Conservation (phyloP, 1,284 basidiomycete genomes). For the Jaminaea rosea region DNA sequence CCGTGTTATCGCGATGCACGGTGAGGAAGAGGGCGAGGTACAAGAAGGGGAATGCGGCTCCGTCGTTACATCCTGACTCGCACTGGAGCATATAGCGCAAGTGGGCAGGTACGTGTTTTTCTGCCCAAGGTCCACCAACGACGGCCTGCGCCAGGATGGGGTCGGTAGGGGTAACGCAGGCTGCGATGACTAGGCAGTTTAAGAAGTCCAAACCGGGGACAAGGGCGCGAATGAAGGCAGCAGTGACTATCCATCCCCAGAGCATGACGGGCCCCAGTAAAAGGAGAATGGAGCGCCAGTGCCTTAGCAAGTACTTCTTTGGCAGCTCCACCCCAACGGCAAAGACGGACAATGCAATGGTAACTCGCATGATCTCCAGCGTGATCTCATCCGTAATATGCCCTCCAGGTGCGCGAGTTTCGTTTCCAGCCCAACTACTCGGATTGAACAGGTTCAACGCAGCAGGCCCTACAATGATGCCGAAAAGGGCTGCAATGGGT, state of each 20-base stretch:
- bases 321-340: constrained; percentile 71
- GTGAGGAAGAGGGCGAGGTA: constrained; percentile 86
- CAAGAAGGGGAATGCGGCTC: constrained; percentile 80
- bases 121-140: constrained; percentile 93
- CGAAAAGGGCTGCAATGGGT: constrained; percentile 86
- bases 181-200: constrained; percentile 66
- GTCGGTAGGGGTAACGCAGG: constrained; percentile 92
- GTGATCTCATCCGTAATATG: constrained; percentile 60
- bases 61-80: constrained; percentile 73
- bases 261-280: constrained; percentile 82
- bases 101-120: constrained; percentile 95
- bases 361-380: constrained; percentile 80
- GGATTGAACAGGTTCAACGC: constrained; percentile 79
- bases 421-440: constrained; percentile 61
- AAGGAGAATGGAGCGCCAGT: constrained; percentile 81
- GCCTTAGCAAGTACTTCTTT: constrained; percentile 65
- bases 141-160: constrained; percentile 59
- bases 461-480: constrained; percentile 78
- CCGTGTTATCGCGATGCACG: constrained; percentile 59
- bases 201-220: constrained; percentile 31
- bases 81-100: constrained; percentile 84
- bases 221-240: constrained; percentile 47
- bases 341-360: constrained; percentile 94
- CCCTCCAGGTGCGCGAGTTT: constrained; percentile 51
- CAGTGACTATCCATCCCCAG: constrained; percentile 74